A percentile compares a stretch with the other conserved stretches of the same genome.
Evolutionary conservation across 805 yeast species (phyloP).

Genomic region (Candida glaebosa): DNA sequence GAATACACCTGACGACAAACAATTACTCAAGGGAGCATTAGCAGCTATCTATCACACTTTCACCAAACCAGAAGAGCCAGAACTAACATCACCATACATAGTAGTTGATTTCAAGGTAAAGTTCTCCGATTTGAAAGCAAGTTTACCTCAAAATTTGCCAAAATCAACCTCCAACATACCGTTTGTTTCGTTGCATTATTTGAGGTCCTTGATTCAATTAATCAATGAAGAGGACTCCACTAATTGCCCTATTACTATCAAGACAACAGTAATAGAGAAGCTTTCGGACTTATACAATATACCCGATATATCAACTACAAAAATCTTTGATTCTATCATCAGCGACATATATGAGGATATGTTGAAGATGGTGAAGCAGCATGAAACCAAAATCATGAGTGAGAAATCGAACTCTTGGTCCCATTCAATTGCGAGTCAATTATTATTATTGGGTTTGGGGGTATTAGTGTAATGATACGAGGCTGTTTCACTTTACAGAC

Average conservation of each 20-base stretch:
- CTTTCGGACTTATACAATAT: slow-evolving; percentile 35
- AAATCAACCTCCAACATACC: slow-evolving; percentile 49
- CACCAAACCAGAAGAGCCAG: slow-evolving; percentile 15
- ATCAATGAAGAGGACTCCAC: slow-evolving; percentile 41
- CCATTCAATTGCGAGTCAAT: slow-evolving; percentile 55
- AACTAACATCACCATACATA: slow-evolving; percentile 43
- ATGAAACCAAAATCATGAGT: slow-evolving; percentile 45
- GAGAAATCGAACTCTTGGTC: slow-evolving; percentile 55
- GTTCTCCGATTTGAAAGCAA: slow-evolving; percentile 60
- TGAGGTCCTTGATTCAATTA: slow-evolving; percentile 58
- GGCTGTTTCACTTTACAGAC: too few species aligned
- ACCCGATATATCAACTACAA: slow-evolving; percentile 38
- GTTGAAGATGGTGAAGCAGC: slow-evolving; percentile 49
- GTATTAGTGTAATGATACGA: slow-evolving; percentile 46
- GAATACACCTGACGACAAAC: slow-evolving; percentile 17
- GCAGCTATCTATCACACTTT: slow-evolving; percentile 42
- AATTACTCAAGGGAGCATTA: slow-evolving; percentile 35
- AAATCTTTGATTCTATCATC: slow-evolving; percentile 47
- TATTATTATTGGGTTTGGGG: slow-evolving; percentile 56
- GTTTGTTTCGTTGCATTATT: slow-evolving; percentile 54
- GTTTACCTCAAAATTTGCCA: slow-evolving; percentile 46
- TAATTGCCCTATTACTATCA: slow-evolving; percentile 27
- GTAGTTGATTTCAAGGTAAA: slow-evolving; percentile 65
- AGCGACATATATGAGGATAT: slow-evolving; percentile 59
- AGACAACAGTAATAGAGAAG: slow-evolving; percentile 39